Evolutionary conservation across 1,284 basidiomycete genomes (phyloP), one percentile per base, ranked within the genome.

Genomic region (Neolentinus lepideus): DNA sequence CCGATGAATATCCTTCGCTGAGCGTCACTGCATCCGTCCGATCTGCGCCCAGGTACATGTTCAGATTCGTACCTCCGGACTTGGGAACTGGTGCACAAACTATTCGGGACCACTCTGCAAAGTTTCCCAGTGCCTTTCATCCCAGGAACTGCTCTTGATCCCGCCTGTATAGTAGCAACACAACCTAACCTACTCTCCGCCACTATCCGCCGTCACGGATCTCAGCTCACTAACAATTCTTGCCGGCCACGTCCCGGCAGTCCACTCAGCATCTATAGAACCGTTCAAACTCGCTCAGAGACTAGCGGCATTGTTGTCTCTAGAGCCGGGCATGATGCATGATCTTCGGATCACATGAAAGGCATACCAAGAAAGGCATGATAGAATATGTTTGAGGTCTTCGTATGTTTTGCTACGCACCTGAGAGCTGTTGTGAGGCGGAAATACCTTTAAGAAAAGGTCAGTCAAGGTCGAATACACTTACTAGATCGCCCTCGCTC

Each of bases 121-220:
- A 67, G 70, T 1, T 79, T 77, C 64, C 75, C 76, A 0, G 73
- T 70, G 1, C 64, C 69, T 0, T 80, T 81, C 63, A 38, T 81
- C 21, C 59, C 68, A 21, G 78, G 77, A 4, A 73, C 81, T 59
- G 68, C 69, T 14, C 76, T 81, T 57, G 68, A 76, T 57, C 58
- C 65, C 2, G 56, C 58, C 2, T 65, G 71, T 57, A 66, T 80
- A 16, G 60, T 64, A 1, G 62, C 66, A 6, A 57, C 63, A 0
- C 60, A 63, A 1, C 67, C 71, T 1, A 66, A 65, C n/a, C 51
- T 62, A 65, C 54, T 55, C 62, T 1, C 53, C 63, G 1, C 63
- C 69, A 2, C 55, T 59, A 0, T 60, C 59, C 0, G 61, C 62
- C 2, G 64, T 66, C 2, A 70, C 73, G 12, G 64, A 64, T 35